A percentile compares a stretch with the other conserved stretches of the same genome.
Evolutionary conservation across 129 eudicot species (phyloP).

Genomic region (sunflower (Helianthus annuus)): DNA sequence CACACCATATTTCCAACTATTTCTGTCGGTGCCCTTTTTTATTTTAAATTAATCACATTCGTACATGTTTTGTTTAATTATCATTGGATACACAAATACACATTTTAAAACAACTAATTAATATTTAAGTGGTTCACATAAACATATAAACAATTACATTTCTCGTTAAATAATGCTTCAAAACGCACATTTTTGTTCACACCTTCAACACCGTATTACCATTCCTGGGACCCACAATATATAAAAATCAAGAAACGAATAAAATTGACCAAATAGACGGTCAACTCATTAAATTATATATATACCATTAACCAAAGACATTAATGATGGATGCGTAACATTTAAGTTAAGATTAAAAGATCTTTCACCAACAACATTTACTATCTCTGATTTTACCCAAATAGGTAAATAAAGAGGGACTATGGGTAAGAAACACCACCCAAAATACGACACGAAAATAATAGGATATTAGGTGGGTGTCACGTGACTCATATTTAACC

Average conservation of each 20-base stretch:
- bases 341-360: slow-evolving; percentile 1
- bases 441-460: no score
- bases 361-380: neutral
- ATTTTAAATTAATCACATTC: neutral
- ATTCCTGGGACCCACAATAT: neutral
- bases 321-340: slow-evolving; percentile 18
- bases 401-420: neutral
- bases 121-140: neutral
- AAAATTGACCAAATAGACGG: neutral
- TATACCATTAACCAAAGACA: neutral
- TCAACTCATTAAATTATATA: neutral
- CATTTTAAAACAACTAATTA: neutral
- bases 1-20: slow-evolving; percentile 33
- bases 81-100: slow-evolving; percentile 12
- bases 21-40: slow-evolving; percentile 27
- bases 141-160: neutral
- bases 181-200: neutral
- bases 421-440: no score
- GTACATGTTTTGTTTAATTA: slow-evolving; percentile 4
- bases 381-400: slow-evolving; percentile 5
- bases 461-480: no score
- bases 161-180: neutral
- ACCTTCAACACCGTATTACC: no score
- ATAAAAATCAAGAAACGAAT: neutral
- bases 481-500: no score